phyloP scores from a whole-genome alignment of 1,284 basidiomycete genomes.

The Trametes sp. region DNA sequence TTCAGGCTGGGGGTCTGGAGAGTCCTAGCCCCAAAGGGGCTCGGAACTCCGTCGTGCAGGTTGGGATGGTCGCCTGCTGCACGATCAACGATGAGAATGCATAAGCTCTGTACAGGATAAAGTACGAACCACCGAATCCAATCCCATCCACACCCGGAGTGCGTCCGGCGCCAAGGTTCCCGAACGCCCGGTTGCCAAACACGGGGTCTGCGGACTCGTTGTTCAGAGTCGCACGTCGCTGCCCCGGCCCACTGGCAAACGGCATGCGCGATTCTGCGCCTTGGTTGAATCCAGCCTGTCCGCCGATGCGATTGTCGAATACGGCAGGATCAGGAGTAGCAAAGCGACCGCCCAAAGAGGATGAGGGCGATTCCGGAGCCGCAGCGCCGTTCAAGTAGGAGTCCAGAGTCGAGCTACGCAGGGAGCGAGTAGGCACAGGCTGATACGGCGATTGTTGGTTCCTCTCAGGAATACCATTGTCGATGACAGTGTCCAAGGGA shows the following conservation, averaged over 20 bases:
- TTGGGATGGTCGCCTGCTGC: slow-evolving; percentile 14
- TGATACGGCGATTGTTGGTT: slow-evolving; percentile 64
- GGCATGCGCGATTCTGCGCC: slow-evolving; percentile 41
- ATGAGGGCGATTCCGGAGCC: slow-evolving; percentile 72
- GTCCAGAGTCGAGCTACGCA: slow-evolving; percentile 67
- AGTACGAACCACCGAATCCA: slow-evolving; percentile 22
- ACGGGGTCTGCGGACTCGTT: slow-evolving; percentile 33
- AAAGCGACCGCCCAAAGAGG: slow-evolving; percentile 71
- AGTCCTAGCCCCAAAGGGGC: slow-evolving; percentile 23
- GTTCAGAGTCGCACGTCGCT: slow-evolving; percentile 33
- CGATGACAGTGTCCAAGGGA: slow-evolving; percentile 40
- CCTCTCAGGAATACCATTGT: slow-evolving; percentile 43
- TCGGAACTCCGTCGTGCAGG: slow-evolving; percentile 13
- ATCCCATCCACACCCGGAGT: slow-evolving; percentile 25
- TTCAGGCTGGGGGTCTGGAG: slow-evolving; percentile 23
- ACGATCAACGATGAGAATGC: background rate
- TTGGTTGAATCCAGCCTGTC: slow-evolving; percentile 47
- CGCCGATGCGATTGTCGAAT: slow-evolving; percentile 56
- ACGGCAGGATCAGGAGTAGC: slow-evolving; percentile 72
- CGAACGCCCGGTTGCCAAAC: slow-evolving; percentile 21
- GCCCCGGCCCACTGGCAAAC: slow-evolving; percentile 27
- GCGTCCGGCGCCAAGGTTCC: slow-evolving; percentile 10
- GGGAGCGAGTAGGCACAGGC: slow-evolving; percentile 64
- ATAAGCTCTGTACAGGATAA: background rate
- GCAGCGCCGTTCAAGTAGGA: slow-evolving; percentile 60